Conservation (phyloP, 176 grass and related monocot genomes). For the Aegilops longissima region DNA sequence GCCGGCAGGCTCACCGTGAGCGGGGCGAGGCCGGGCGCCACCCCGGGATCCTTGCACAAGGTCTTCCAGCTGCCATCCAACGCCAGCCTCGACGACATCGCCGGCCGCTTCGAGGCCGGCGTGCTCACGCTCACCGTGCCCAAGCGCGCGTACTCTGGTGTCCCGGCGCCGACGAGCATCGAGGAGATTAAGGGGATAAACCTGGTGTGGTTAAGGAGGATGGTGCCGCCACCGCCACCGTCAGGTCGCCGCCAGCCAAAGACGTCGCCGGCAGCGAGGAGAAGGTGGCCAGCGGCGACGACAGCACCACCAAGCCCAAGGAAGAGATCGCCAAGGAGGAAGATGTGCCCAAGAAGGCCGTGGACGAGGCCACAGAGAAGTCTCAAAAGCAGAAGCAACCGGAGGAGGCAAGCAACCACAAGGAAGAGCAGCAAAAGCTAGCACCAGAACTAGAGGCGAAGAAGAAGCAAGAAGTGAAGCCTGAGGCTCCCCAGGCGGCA, state of each 20-base stretch:
- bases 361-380: not conserved
- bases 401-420: not conserved
- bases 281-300: not conserved
- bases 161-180: not conserved
- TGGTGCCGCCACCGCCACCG: not conserved
- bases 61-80: conserved; percentile 48
- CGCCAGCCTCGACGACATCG: conserved; percentile 42
- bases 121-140: conserved; percentile 50
- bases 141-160: not conserved
- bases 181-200: not conserved
- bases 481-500: not conserved
- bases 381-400: not conserved
- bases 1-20: not conserved
- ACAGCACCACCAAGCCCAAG: not conserved
- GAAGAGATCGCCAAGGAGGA: not conserved
- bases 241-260: not conserved
- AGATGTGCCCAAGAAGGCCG: not conserved
- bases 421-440: not conserved
- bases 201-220: not conserved
- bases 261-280: not conserved
- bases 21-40: not conserved
- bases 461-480: not conserved
- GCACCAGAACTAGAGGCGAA: not conserved
- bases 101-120: conserved; percentile 31
- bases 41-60: conserved; percentile 21